A percentile compares a stretch with the other conserved stretches of the same genome.
Evolutionary conservation across 352 stramenopile species (phyloP).

Genomic region (Globisporangium ultimum): DNA sequence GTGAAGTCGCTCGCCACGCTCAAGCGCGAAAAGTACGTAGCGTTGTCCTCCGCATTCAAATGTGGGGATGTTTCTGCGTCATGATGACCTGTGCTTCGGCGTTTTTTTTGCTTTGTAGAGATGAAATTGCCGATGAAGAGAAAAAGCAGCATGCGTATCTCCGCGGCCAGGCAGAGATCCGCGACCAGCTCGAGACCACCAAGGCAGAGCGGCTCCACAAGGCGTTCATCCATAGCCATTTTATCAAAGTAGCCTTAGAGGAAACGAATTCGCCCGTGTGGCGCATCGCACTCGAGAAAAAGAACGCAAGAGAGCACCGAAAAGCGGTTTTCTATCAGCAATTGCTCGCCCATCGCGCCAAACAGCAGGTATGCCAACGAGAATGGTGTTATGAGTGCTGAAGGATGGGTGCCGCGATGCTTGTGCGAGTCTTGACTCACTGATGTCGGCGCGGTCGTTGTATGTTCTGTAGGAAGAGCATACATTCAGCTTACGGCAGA

Average conservation of each 20-base stretch:
- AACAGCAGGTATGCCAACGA: conserved; percentile 26
- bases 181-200: conserved; percentile 42
- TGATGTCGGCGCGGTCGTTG: not conserved
- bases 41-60: no score
- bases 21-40: conserved; percentile 46
- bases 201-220: conserved; percentile 70
- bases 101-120: conserved; percentile 16
- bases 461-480: conserved; percentile 30
- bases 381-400: no score
- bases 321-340: conserved; percentile 57
- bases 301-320: conserved; percentile 51
- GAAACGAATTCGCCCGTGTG: conserved; percentile 69
- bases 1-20: conserved; percentile 46
- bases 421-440: not conserved
- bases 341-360: conserved; percentile 34
- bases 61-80: no score
- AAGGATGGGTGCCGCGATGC: no score
- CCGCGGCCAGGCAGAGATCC: conserved; percentile 24
- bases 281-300: conserved; percentile 56
- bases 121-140: conserved; percentile 32
- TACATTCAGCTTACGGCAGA: conserved; percentile 49
- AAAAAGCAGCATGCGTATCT: conserved; percentile 26
- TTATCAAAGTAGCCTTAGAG: conserved; percentile 67
- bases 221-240: conserved; percentile 65
- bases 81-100: not conserved